A percentile compares a stretch with the other conserved stretches of the same genome.
phyloP scores from a whole-genome alignment of 2,329 filamentous ascomycete genomes.

The Pseudogymnoascus verrucosus region DNA sequence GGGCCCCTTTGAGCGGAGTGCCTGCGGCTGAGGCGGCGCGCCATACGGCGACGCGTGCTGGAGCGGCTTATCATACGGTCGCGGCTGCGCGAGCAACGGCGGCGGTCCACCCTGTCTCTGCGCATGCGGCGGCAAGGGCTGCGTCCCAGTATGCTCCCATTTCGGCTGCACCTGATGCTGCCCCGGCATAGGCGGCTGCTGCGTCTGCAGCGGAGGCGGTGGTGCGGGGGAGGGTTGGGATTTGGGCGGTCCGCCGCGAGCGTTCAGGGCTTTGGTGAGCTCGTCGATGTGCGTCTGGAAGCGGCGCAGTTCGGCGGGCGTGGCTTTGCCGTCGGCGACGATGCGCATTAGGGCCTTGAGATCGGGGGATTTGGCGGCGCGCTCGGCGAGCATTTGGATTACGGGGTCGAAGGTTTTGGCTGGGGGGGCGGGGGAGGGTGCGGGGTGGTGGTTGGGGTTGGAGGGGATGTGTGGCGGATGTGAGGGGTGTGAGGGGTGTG shows the following conservation, averaged over 20 bases:
- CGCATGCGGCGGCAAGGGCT: conserved; percentile 15
- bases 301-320: conserved; percentile 60
- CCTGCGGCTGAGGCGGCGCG: conserved; percentile 37
- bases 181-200: conserved; percentile 19
- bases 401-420: conserved; percentile 58
- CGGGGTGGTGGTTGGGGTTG: conserved; percentile 14
- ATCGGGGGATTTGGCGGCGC: conserved; percentile 63
- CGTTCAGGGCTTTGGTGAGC: conserved; percentile 57
- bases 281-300: conserved; percentile 79
- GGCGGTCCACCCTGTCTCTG: conserved; percentile 20
- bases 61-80: conserved; percentile 3
- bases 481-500: background rate
- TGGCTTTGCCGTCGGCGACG: conserved; percentile 68
- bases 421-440: conserved; percentile 19
- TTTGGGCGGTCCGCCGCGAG: conserved; percentile 42
- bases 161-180: conserved; percentile 23
- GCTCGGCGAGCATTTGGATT: conserved; percentile 69
- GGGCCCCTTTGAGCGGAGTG: conserved; percentile 52
- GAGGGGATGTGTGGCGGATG: conserved; percentile 3
- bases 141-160: conserved; percentile 9
- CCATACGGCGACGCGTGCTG: conserved; percentile 15
- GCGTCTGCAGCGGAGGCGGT: conserved; percentile 14
- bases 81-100: conserved; percentile 15
- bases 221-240: conserved; percentile 37
- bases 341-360: conserved; percentile 76